Conservation (phyloP, 116 monocot genomes). For the Trichopus zeylanicus region DNA sequence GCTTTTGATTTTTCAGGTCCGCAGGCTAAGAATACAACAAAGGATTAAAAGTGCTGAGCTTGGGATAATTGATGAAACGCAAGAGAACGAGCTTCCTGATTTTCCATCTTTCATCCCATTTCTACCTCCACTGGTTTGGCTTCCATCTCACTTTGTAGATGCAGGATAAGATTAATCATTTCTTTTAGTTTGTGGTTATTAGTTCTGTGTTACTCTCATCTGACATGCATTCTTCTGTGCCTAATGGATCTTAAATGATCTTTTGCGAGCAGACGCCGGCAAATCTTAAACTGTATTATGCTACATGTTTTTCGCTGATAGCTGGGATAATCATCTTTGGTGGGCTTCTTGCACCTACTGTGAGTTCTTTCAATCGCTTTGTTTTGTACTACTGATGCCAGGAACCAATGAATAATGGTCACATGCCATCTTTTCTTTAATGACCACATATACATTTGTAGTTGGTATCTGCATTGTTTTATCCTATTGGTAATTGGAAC, state of each 20-base stretch:
- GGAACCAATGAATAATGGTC: not conserved
- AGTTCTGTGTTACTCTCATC: not conserved
- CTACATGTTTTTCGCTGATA: slow-evolving; percentile 75
- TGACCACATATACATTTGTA: not conserved
- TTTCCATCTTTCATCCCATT: slow-evolving; percentile 99
- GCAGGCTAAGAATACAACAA: slow-evolving; percentile 95
- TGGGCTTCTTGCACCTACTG: slow-evolving; percentile 93
- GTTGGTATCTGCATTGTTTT: not conserved
- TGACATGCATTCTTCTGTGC: not conserved
- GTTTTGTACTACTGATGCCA: not conserved
- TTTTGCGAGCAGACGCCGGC: slow-evolving; percentile 63
- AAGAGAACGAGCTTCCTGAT: slow-evolving; percentile 88
- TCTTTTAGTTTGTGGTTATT: not conserved
- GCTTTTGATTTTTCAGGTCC: slow-evolving; percentile 40
- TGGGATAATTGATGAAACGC: slow-evolving; percentile 64
- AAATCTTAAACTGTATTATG: slow-evolving; percentile 89
- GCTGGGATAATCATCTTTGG: slow-evolving; percentile 84
- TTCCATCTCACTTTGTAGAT: slow-evolving; percentile 3
- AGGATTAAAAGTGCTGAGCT: slow-evolving; percentile 88
- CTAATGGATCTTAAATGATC: not conserved
- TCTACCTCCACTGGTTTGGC: slow-evolving; percentile 79
- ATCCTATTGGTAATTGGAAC: not conserved
- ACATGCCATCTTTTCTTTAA: not conserved
- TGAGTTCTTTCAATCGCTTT: slow-evolving; percentile 26
- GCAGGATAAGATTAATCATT: not conserved